Percentiles rank a stretch among this genome's conserved stretches.
Conservation (phyloP, 2,329 filamentous ascomycete genomes). For the Penicillium nordicum region DNA sequence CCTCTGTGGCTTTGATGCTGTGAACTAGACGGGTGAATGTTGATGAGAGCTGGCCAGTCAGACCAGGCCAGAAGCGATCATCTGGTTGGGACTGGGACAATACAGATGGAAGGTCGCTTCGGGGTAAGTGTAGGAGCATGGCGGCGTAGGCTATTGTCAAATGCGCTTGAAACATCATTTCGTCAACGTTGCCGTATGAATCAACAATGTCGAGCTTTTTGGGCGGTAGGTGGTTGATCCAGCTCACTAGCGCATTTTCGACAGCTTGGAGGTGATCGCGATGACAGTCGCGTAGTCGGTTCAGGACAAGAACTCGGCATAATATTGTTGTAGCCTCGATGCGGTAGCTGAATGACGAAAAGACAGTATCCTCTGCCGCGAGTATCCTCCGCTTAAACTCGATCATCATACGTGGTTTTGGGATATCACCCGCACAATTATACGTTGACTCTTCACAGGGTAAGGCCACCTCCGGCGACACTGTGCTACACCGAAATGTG, state of each 20-base stretch:
- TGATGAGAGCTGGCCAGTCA: constrained; percentile 28
- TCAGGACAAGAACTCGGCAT: constrained; percentile 61
- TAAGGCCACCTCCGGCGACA: constrained; percentile 64
- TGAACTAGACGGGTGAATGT: constrained; percentile 35
- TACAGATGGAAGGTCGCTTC: constrained; percentile 59
- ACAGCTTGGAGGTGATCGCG: constrained; percentile 58
- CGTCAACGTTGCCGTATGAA: constrained; percentile 68
- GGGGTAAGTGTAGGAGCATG: constrained; percentile 72
- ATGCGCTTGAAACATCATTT: constrained; percentile 48
- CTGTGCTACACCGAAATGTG: constrained; percentile 64
- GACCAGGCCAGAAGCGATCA: constrained; percentile 26
- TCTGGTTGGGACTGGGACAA: constrained; percentile 26
- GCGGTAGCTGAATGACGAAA: constrained; percentile 80
- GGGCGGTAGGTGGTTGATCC: constrained; percentile 71
- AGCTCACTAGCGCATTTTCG: constrained; percentile 60
- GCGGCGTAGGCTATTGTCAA: constrained; percentile 45
- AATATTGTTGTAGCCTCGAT: constrained; percentile 75
- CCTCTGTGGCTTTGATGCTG: constrained; percentile 36
- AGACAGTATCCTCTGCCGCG: constrained; percentile 60
- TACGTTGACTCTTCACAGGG: constrained; percentile 72
- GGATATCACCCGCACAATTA: constrained; percentile 52
- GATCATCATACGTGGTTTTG: constrained; percentile 54
- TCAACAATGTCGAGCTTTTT: constrained; percentile 67
- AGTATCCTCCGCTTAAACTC: constrained; percentile 63
- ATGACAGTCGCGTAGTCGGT: constrained; percentile 37